phyloP scores from a whole-genome alignment of 1,284 basidiomycete genomes.

The Ceratobasidium sp. region DNA sequence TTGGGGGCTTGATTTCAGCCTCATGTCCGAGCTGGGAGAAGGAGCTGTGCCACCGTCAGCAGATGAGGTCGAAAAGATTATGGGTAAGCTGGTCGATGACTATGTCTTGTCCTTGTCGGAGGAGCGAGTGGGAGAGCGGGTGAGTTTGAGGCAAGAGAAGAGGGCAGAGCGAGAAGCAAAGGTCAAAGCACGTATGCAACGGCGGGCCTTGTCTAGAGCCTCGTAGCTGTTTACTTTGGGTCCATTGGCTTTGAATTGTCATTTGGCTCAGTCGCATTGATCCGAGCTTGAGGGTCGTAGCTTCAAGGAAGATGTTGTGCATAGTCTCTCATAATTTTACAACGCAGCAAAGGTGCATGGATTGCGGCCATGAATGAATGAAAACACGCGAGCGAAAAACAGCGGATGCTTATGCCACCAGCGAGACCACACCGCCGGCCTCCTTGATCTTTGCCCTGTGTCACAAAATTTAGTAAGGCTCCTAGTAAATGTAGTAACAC shows the following conservation, averaged over 20 bases:
- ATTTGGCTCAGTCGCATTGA: not conserved
- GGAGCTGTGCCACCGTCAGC: slow-evolving; percentile 49
- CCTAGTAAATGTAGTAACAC: slow-evolving; percentile 54
- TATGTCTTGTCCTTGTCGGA: slow-evolving; percentile 60
- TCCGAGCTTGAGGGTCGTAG: not conserved
- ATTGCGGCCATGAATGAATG: slow-evolving; percentile 40
- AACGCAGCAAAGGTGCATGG: slow-evolving; percentile 43
- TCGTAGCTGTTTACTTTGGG: not conserved
- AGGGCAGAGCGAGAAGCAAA: slow-evolving; percentile 67
- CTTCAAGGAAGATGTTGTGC: slow-evolving; percentile 38
- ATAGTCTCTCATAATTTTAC: slow-evolving; percentile 44
- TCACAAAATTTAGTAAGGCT: slow-evolving; percentile 1
- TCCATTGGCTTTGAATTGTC: not conserved
- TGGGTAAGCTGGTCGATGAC: slow-evolving; percentile 73
- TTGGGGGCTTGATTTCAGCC: slow-evolving; percentile 87
- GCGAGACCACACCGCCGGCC: slow-evolving; percentile 91
- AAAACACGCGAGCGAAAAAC: slow-evolving; percentile 48
- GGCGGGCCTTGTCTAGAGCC: not conserved
- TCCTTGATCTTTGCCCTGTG: slow-evolving; percentile 85
- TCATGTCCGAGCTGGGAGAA: slow-evolving; percentile 58
- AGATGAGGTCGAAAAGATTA: slow-evolving; percentile 56
- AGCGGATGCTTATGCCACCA: slow-evolving; percentile 76
- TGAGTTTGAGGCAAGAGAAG: slow-evolving; percentile 77
- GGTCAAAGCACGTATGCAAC: slow-evolving; percentile 51
- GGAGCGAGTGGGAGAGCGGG: slow-evolving; percentile 64